Percentiles rank a stretch among this genome's conserved stretches.
Evolutionary conservation across 2,329 filamentous ascomycete species (phyloP).

Genomic region (Ophiostoma fasciatum): DNA sequence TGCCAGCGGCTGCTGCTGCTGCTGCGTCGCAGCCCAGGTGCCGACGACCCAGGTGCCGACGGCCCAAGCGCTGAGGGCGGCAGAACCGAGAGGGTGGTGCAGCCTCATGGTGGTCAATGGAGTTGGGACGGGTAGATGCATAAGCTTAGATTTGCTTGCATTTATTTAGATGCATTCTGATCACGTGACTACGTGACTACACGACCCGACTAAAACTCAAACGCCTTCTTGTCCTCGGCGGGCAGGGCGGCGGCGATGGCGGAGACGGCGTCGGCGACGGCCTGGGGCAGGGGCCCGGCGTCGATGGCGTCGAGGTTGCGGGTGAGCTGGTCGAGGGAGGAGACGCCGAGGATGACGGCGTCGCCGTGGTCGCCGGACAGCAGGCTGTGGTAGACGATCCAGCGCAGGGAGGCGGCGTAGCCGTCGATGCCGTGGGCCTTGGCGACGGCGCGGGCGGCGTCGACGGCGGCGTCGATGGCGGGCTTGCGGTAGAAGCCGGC

Average conservation of each 20-base stretch:
- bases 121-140: not conserved
- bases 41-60: not conserved
- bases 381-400: constrained; percentile 23
- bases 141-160: not conserved
- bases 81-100: not conserved
- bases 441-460: constrained; percentile 15
- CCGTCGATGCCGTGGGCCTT: constrained; percentile 21
- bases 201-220: not conserved
- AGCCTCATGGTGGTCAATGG: not conserved
- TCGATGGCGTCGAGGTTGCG: constrained; percentile 21
- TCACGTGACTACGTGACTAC: too few species aligned
- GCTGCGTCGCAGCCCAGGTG: not conserved
- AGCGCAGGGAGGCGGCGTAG: constrained; percentile 26
- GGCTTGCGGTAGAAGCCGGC: constrained; percentile 15
- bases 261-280: constrained; percentile 14
- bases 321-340: constrained; percentile 20
- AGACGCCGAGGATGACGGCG: constrained; percentile 20
- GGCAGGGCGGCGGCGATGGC: not conserved
- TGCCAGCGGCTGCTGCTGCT: constrained; percentile 1
- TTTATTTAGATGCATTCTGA: too few species aligned
- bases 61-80: constrained; percentile 1
- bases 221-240: constrained; percentile 3
- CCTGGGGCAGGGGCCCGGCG: constrained; percentile 23
- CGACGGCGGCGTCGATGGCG: constrained; percentile 15
- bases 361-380: constrained; percentile 20